Conservation (phyloP, 371 early-diverging fungal genomes). For the Mortierella sp. region DNA sequence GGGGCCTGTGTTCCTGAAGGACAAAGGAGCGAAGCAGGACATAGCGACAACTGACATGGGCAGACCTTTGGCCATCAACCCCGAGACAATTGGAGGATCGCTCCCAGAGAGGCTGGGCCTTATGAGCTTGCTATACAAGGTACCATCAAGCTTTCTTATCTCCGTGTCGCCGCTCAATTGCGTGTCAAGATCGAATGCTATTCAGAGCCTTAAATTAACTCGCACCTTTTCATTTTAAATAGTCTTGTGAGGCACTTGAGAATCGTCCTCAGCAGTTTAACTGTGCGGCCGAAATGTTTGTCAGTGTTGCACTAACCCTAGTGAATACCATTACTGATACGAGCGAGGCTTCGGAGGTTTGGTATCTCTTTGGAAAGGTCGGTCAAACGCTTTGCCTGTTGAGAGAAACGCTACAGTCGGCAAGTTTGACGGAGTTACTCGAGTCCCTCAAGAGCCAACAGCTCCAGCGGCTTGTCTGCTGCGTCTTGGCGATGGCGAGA, state of each 20-base stretch:
- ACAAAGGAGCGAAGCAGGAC: background rate
- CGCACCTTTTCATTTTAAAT: background rate
- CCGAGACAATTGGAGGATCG: constrained; percentile 37
- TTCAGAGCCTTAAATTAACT: no score
- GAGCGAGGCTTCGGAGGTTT: constrained; percentile 47
- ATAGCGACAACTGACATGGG: background rate
- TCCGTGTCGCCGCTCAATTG: background rate
- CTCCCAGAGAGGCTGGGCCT: constrained; percentile 52
- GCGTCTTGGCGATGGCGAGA: constrained; percentile 43
- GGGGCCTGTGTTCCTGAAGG: constrained; percentile 50
- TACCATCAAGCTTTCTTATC: background rate
- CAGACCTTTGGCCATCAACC: background rate
- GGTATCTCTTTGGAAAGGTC: constrained; percentile 45
- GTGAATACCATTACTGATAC: constrained; percentile 44
- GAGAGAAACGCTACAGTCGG: constrained; percentile 44
- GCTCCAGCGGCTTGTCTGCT: constrained; percentile 48
- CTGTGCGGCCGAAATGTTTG: constrained; percentile 45
- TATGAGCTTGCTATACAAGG: constrained; percentile 60
- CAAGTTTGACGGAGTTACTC: constrained; percentile 13
- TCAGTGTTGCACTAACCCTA: constrained; percentile 29
- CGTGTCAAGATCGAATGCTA: background rate
- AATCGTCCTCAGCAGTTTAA: constrained; percentile 34
- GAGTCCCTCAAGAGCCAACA: constrained; percentile 12
- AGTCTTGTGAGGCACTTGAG: constrained; percentile 49
- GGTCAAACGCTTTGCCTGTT: constrained; percentile 29